These are phyloP conservation scores for Oxyria digyna DNA, from an alignment of 148 eudicot genomes.

Conservation along the genomic window DNA sequence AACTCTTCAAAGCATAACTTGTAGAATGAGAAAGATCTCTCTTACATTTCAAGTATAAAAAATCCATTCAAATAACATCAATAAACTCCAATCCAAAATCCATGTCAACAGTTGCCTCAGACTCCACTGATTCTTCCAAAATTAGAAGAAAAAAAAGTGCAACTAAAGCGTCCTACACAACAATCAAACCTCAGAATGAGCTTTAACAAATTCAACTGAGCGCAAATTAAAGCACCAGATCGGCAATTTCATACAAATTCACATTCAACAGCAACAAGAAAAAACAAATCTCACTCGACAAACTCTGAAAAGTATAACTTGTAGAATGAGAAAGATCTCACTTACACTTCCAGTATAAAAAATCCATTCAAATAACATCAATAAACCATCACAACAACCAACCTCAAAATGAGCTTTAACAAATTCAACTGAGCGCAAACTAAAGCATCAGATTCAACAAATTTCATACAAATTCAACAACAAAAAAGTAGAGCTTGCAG, in stretches of 20 bases:
- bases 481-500: background rate
- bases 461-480: background rate
- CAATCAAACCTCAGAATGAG: background rate
- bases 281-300: no score
- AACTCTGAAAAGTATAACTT: no score
- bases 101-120: no score
- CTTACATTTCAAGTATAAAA: background rate
- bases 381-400: background rate
- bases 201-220: background rate
- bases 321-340: no score
- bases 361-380: background rate
- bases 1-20: background rate
- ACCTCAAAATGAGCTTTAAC: background rate
- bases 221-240: no score
- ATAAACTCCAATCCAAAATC: background rate
- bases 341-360: background rate
- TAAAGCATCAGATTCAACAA: background rate
- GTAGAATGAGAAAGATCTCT: background rate
- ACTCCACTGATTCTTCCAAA: no score
- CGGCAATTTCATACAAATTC: no score
- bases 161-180: background rate
- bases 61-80: background rate
- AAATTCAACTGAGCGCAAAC: background rate
- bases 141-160: no score
- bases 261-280: no score